Evolutionary conservation across 163 green algal species (phyloP).

Genomic region (Chlorella variabilis): DNA sequence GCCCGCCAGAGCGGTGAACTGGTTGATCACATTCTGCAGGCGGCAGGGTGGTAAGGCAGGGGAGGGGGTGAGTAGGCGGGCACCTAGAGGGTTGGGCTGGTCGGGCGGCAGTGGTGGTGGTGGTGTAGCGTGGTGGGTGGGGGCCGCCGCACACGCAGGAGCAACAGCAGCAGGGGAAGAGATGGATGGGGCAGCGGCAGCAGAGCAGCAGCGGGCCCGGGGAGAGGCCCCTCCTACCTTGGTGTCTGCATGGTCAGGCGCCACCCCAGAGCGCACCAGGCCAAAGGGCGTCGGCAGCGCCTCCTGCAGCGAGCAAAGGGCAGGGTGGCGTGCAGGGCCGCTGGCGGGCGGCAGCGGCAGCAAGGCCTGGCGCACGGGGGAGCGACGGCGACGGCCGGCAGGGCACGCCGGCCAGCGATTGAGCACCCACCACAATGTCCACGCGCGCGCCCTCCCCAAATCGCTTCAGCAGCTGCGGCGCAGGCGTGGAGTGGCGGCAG

Average conservation of each 20-base stretch:
- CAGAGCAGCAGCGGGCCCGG: background rate
- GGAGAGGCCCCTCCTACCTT: slow-evolving; percentile 66
- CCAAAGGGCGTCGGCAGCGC: slow-evolving; percentile 93
- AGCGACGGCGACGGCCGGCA: too few relatives aligned
- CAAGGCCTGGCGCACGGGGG: too few relatives aligned
- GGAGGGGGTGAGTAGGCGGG: too few relatives aligned
- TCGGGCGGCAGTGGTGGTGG: too few relatives aligned
- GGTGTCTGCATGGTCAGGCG: slow-evolving; percentile 95
- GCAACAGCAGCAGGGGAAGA: too few relatives aligned
- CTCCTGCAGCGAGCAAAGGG: slow-evolving; percentile 74
- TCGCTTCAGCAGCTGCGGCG: slow-evolving; percentile 72
- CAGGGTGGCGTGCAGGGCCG: too few relatives aligned
- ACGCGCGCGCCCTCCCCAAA: slow-evolving; percentile 62
- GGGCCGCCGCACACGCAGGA: too few relatives aligned
- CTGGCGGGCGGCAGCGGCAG: background rate
- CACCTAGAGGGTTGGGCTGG: too few relatives aligned
- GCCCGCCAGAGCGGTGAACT: slow-evolving; percentile 69
- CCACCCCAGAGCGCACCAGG: slow-evolving; percentile 93
- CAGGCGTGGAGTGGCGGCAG: background rate
- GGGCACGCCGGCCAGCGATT: too few relatives aligned
- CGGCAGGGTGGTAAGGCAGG: too few relatives aligned
- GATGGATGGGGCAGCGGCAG: too few relatives aligned
- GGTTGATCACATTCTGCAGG: slow-evolving; percentile 86
- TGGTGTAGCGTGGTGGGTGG: too few relatives aligned
- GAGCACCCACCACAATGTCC: slow-evolving; percentile 65